Base-by-base conservation (phyloP, 768 basidiomycete genomes). In the Fomitopsis serialis region DNA sequence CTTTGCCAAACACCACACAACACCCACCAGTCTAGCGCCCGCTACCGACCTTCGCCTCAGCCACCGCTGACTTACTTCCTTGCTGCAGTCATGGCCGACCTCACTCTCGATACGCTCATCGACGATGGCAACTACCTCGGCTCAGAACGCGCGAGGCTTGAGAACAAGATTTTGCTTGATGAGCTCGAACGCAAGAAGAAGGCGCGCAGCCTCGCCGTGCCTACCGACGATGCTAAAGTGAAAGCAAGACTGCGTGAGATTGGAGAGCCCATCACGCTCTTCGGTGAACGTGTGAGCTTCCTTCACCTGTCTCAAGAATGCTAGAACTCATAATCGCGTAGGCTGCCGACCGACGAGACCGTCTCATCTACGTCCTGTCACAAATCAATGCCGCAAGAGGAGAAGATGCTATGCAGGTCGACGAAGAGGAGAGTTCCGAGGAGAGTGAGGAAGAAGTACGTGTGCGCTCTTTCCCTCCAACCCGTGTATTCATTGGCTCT, bases 111-210 rank as follows among this genome's bases (percentile, higher is more conserved):
- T 59, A 86, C 78, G 2, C 78, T 92, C 42, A 74, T 81, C 58
- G 88, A 91, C 70, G 89, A 91, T 77, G 86, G 84, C 9, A 83
- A 82, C 66, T 88, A 87, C 62, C 65, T 81, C 21, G 84, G 85
- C 54, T 78, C 87, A 11, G 89, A 92, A 58, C 73, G 89, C 40
- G 89, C 88, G 53, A 77, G 82, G 60, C 66, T 84, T 48, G 89
- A 91, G 68, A 92, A 93, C 74, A 85, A 88, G 63, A 87, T 87
- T 58, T 83, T 98, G 50, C 77, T 98, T 45, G 90, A 92, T 65
- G 94, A 97, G 70, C 83, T 99, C n/a, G 97, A 99, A 66, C 81
- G 95, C 59, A 97, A 96, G 79, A 97, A 97, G 77, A 88, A 92
- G 63, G 89, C 95, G 12, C 80, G 97, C 58, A 86, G 78, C 55